phyloP scores from a whole-genome alignment of 2,329 filamentous ascomycete genomes.

The Phaeophleospora eucalypticola region DNA sequence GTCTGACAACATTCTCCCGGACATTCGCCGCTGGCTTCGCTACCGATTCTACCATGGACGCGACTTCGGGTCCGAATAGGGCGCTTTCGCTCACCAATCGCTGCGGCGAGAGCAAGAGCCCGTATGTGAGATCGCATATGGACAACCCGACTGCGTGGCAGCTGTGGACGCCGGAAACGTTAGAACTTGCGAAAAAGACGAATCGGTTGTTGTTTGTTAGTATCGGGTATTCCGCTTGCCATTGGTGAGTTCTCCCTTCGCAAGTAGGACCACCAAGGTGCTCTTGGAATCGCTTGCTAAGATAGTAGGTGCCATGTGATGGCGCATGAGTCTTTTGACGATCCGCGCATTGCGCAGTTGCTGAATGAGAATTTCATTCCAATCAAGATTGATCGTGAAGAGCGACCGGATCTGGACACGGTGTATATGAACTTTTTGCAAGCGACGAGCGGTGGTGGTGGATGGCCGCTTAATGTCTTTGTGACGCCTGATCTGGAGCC shows the following conservation, averaged over 20 bases:
- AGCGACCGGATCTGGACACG: constrained; percentile 86
- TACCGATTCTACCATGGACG: constrained; percentile 16
- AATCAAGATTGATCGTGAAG: constrained; percentile 88
- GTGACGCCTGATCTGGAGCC: constrained; percentile 88
- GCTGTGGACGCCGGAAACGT: constrained; percentile 71
- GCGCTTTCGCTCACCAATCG: constrained; percentile 45
- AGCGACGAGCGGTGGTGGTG: constrained; percentile 81
- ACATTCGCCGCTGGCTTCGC: background rate
- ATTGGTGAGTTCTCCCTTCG: constrained; percentile 53
- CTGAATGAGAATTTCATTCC: constrained; percentile 87
- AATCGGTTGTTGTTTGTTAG: constrained; percentile 91
- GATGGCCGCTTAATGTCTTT: constrained; percentile 97
- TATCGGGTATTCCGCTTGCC: constrained; percentile 91
- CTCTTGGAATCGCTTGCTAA: background rate
- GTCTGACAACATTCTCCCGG: background rate
- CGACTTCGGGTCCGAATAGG: constrained; percentile 11
- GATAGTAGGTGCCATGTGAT: constrained; percentile 66
- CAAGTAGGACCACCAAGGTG: background rate
- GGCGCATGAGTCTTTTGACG: constrained; percentile 85
- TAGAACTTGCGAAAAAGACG: constrained; percentile 70
- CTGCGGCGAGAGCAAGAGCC: constrained; percentile 59
- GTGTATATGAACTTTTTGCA: constrained; percentile 99
- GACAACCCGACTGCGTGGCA: constrained; percentile 90
- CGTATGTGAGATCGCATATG: constrained; percentile 69
- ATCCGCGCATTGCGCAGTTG: constrained; percentile 71